Base-by-base conservation (phyloP, 768 basidiomycete species). In the Clitopilus passeckerianus region DNA sequence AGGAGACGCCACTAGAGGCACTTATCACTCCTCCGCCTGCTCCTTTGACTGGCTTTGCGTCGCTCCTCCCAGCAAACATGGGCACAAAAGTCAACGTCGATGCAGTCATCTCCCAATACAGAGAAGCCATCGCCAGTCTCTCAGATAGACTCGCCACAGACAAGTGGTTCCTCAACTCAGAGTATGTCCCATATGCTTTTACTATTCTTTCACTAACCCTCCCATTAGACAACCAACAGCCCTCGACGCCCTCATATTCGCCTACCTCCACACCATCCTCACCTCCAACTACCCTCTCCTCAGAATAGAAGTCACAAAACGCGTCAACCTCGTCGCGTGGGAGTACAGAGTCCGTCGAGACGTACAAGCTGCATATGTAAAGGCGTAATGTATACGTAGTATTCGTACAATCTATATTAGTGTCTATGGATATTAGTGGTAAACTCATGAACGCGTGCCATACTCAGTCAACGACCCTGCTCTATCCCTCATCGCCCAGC, bases 161-260 rank as follows among this genome's bases (percentile, higher is more conserved):
- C 66, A 83, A 81, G 61, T 94, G 92, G 92, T 89, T 94, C 72
- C 80, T 94, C 2, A 86, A 79, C 35, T 93, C 90, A 12, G 73
- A 71, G 92, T 92, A 68, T 65, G 64, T 24, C 5, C 23, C 7
- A 34, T 53, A 9, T 37, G 56, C 41, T 52, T 50, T 6, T 57
- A 37, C 8, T 52, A 27, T 10, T 20, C 41, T 50, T 24, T 23
- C 23, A 35, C 23, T 27, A n/a, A 53, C 16, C 15, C 60, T 8
- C 34, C n/a, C 53, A 20, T 27, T 57, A 27, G 22, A 33, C 54
- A 54, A 35, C 89, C 92, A 20, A 94, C 92, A 1, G 81, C 87
- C 0, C 83, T 94, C 14, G 92, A 94, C 67, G 91, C 92, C 1
- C 82, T 93, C 46, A 76, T 83, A 6, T 94, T 93, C 67, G 91